Conservation (phyloP, 495 filamentous ascomycete species). For the Penicillium simplicissimum region DNA sequence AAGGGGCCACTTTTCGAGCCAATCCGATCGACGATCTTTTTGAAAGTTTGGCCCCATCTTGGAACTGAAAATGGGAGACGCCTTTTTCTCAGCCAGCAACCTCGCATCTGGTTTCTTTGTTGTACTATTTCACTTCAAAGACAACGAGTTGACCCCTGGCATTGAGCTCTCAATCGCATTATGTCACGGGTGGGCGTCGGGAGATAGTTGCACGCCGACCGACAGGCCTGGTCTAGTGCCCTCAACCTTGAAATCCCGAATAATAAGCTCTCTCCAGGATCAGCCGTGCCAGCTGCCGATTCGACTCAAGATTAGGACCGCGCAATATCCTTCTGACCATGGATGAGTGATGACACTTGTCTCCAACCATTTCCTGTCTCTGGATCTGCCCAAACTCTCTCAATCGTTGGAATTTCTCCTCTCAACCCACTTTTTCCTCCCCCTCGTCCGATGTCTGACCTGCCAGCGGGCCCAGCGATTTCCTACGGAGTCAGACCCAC, state of each 20-base stretch:
- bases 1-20: slow-evolving; percentile 13
- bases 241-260: not conserved
- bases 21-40: slow-evolving; percentile 33
- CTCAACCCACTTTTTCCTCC: not conserved
- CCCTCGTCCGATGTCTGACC: not conserved
- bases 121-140: not conserved
- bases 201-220: slow-evolving; percentile 19
- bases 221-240: not conserved
- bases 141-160: not conserved
- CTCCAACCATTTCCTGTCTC: not conserved
- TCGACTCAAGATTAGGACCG: slow-evolving; percentile 22
- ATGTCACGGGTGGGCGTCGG: slow-evolving; percentile 2
- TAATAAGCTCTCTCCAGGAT: slow-evolving; percentile 1
- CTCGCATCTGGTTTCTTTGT: not conserved
- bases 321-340: slow-evolving; percentile 15
- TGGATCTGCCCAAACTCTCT: not conserved
- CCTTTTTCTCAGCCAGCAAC: not conserved
- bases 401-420: not conserved
- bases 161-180: slow-evolving; percentile 1
- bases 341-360: slow-evolving; percentile 14
- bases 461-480: not conserved
- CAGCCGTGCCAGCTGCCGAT: slow-evolving; percentile 13
- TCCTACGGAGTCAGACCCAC: slow-evolving; percentile 4
- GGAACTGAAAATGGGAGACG: not conserved
- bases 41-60: not conserved